phyloP scores from a whole-genome alignment of 768 basidiomycete species.

The Phanerochaete carnosa region DNA sequence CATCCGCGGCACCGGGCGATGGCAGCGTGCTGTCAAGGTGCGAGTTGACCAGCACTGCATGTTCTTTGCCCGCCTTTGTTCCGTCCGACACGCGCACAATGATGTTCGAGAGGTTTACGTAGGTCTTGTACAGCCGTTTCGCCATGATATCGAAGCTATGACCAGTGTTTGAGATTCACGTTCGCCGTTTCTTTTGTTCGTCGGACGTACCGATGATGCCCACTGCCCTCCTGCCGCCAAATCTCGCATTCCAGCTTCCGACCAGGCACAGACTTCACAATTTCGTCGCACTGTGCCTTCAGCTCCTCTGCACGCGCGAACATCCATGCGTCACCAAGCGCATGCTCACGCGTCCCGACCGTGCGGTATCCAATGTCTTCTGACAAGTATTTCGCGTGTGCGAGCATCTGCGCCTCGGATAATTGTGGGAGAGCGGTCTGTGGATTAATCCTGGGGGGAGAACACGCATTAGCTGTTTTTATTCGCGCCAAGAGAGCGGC shows the following conservation, averaged over 20 bases:
- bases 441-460: slow-evolving; percentile 36
- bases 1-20: slow-evolving; percentile 86
- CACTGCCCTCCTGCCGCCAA: slow-evolving; percentile 86
- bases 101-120: slow-evolving; percentile 85
- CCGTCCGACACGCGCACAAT: slow-evolving; percentile 83
- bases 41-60: slow-evolving; percentile 83
- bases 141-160: slow-evolving; percentile 90
- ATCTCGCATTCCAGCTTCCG: slow-evolving; percentile 86
- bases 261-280: slow-evolving; percentile 26
- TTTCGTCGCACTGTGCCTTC: slow-evolving; percentile 56
- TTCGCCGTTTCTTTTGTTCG: background rate
- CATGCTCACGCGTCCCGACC: slow-evolving; percentile 88
- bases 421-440: slow-evolving; percentile 61
- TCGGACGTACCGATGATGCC: slow-evolving; percentile 72
- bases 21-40: slow-evolving; percentile 92
- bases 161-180: background rate
- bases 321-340: slow-evolving; percentile 82
- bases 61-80: slow-evolving; percentile 64
- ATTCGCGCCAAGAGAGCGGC: background rate
- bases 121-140: slow-evolving; percentile 80
- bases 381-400: slow-evolving; percentile 62
- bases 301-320: slow-evolving; percentile 60
- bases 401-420: slow-evolving; percentile 67
- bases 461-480: background rate
- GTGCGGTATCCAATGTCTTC: slow-evolving; percentile 90